Conservation (phyloP, 1,139 yeast species). For the Yarrowia galli region DNA sequence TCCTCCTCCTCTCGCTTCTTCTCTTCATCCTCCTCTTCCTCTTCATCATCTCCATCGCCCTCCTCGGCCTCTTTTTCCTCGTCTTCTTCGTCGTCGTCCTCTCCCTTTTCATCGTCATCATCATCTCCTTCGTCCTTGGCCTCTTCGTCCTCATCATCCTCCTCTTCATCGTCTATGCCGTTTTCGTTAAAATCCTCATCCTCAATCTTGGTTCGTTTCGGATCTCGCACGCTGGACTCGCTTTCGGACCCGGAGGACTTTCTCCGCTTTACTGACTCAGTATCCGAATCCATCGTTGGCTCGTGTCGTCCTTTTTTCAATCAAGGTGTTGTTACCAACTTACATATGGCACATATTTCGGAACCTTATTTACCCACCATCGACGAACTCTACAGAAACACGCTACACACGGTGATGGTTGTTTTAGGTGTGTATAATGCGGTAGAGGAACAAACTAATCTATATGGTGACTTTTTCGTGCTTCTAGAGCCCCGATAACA, state of each 20-base stretch:
- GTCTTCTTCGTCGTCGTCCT: constrained; percentile 14
- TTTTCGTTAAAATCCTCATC: constrained; percentile 43
- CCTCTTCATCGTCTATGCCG: constrained; percentile 47
- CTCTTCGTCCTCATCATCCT: constrained; percentile 50
- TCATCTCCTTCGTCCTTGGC: constrained; percentile 45
- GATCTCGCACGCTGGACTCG: constrained; percentile 42
- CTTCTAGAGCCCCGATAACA: too few relatives aligned
- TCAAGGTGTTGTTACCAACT: constrained; percentile 28
- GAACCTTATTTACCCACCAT: neutral
- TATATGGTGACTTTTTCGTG: too few relatives aligned
- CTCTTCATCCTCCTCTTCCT: constrained; percentile 46
- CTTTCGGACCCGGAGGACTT: constrained; percentile 42
- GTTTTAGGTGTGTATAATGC: too few relatives aligned
- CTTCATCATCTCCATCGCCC: constrained; percentile 43
- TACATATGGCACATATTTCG: constrained; percentile 16
- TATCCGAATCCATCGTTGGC: constrained; percentile 37
- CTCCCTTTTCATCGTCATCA: constrained; percentile 46
- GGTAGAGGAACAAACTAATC: too few relatives aligned
- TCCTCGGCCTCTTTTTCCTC: constrained; percentile 45
- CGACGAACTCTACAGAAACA: constrained; percentile 11
- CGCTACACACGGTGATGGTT: neutral
- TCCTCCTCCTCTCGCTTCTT: constrained; percentile 48
- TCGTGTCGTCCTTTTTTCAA: constrained; percentile 22
- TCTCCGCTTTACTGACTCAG: constrained; percentile 42
- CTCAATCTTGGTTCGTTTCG: constrained; percentile 42